Evolutionary conservation across 2,329 filamentous ascomycete species (phyloP).

Genomic region (Trichoderma sp.): DNA sequence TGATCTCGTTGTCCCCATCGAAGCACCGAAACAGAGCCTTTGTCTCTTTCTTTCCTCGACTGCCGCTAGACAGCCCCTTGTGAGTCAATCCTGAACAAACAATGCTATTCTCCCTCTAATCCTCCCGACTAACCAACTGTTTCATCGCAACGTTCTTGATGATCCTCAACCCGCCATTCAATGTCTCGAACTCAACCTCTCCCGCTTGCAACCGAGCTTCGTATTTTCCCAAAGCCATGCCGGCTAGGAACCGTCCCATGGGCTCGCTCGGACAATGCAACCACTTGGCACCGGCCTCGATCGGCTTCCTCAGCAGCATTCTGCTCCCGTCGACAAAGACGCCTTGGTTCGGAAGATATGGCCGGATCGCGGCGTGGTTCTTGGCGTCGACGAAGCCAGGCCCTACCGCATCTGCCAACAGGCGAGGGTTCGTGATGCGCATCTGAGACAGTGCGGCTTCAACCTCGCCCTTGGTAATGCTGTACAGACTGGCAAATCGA

Average conservation of each 20-base stretch:
- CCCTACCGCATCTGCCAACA: background rate
- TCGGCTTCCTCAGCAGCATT: conserved; percentile 1
- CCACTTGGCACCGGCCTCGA: conserved; percentile 16
- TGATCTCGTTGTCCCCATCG: too few species aligned
- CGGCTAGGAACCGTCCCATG: conserved; percentile 7
- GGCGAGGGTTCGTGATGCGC: background rate
- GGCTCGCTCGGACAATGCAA: conserved; percentile 17
- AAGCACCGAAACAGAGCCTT: too few species aligned
- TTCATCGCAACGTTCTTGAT: conserved; percentile 14
- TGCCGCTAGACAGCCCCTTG: background rate
- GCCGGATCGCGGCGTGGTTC: conserved; percentile 5
- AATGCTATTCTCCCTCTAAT: too few species aligned
- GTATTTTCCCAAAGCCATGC: conserved; percentile 11
- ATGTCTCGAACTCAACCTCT: background rate
- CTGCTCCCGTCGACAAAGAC: background rate
- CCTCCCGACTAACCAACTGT: background rate
- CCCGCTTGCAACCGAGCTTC: conserved; percentile 2
- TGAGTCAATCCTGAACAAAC: background rate
- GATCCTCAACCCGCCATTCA: conserved; percentile 13
- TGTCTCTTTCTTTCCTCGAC: too few species aligned
- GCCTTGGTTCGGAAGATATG: background rate
- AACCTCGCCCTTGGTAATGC: conserved; percentile 13
- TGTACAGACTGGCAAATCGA: conserved; percentile 4
- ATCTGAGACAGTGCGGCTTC: conserved; percentile 5
- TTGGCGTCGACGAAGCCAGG: conserved; percentile 7